Evolutionary conservation across 73 alveolate genomes (phyloP), one percentile per base, ranked within the genome.

Genomic region (Uronychia setigera): DNA sequence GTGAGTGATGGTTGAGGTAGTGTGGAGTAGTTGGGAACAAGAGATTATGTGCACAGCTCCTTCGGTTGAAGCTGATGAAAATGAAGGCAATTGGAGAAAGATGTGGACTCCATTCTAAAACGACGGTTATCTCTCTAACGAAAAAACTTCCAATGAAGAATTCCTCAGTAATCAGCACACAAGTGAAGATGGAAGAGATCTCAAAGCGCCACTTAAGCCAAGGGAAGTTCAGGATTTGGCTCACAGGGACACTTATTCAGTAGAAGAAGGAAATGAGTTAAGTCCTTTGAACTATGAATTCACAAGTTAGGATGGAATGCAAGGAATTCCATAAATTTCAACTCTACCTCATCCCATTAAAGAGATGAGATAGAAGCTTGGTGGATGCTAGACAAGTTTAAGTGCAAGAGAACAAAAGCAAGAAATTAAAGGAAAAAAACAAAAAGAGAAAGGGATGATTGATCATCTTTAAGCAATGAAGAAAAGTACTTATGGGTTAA

Each of bases 1-100:
- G n/a, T 46, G 67, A 46, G 67, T 46, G 67, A 46, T 46, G 67
- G 67, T 46, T 46, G 67, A 46, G 67, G 67, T 46, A 46, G 67
- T 46, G 67, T 46, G 67, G 67, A 46, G 67, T 46, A 46, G 67
- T 19, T 46, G 67, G 67, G 67, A 19, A 19, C n/a, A n/a, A n/a
- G n/a, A n/a, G n/a, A n/a, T n/a, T n/a, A n/a, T n/a, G n/a, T n/a
- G n/a, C n/a, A n/a, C n/a, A n/a, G n/a, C n/a, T n/a, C n/a, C n/a
- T n/a, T n/a, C n/a, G 67, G 67, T 11, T 11, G 67, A 46, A 46
- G 67, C n/a, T 11, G 67, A 19, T 5, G 67, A 19, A 5, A 11
- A 46, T 19, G 67, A 5, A 11, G 67, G 67, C 5, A 46, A 46
- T 46, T 46, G 67, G 67, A 5, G 67, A 5, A 46, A 19, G 19